Evolutionary conservation across 2,329 filamentous ascomycete genomes (phyloP), one percentile per base, ranked within the genome.

Genomic region (Aspergillus arachidicola): DNA sequence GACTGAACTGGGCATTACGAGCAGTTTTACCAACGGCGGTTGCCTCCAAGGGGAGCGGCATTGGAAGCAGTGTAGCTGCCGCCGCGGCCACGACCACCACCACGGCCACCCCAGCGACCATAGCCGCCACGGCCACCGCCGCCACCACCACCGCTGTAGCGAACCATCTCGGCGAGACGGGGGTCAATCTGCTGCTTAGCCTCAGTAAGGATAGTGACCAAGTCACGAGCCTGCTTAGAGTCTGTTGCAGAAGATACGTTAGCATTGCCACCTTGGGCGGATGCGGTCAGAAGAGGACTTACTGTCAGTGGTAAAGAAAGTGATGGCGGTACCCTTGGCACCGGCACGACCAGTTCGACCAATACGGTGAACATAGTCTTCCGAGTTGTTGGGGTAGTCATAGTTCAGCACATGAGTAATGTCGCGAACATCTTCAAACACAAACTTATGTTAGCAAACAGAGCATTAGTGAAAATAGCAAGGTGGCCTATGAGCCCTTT

Each of bases 361-460:
- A 78, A 89, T 89, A 76, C 87, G 87, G 79, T 89, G 87, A 77
- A 89, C 85, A 73, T 89, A 89, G 75, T 89, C 87, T 79, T 89
- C 87, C 73, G 87, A 89, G 79, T 89, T 98, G 86, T 98, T 98
- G 81, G 94, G 94, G 83, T 98, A 98, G 81, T 98, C 95, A 92
- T 98, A 97, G 89, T 98, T 98, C 84, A 99, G 88, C 83, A 99
- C 95, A 85, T 99, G 95, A 83, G 95, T 98, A 85, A 99, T 99
- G 87, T 99, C 96, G 85, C 94, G 94, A 86, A 99, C 95, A 91
- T 99, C 95, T 98, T 97, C 78, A 83, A 76, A 84, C 80, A 84
- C 80, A 84, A 79, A 86, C 66, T 68, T 66, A 87, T 86, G 91
- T 96, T 96, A 96, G 93, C 88, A 88, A 79, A 76, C 75, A 86